These are phyloP conservation scores for Trichoderma afroharzianum DNA, from an alignment of 2,329 filamentous ascomycete genomes.

Conservation along the genomic window DNA sequence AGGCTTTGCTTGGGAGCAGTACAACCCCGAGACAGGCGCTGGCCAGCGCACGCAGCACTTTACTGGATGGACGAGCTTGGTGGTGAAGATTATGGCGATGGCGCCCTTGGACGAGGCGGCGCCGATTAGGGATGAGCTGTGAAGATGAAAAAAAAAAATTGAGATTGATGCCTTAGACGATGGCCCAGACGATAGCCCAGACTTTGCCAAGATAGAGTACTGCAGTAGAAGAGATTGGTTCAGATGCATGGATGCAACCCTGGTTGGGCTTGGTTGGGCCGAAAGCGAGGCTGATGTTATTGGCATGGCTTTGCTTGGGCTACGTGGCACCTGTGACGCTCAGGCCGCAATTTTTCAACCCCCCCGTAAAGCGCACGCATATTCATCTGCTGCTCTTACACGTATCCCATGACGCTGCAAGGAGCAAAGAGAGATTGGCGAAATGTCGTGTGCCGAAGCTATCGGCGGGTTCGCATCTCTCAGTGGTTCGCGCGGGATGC, in stretches of 20 bases:
- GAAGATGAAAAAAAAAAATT: too few species aligned
- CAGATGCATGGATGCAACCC: background rate
- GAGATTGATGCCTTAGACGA: background rate
- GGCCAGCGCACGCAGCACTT: conserved; percentile 98
- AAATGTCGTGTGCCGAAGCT: background rate
- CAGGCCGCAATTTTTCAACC: background rate
- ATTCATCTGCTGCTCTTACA: background rate
- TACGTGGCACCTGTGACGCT: background rate
- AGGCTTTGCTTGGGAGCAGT: conserved; percentile 98
- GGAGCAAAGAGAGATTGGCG: background rate
- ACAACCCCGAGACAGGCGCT: conserved; percentile 85
- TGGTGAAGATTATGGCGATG: conserved; percentile 97
- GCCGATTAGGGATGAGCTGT: conserved; percentile 48
- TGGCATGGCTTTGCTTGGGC: background rate
- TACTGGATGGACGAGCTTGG: conserved; percentile 97
- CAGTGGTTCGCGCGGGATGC: background rate
- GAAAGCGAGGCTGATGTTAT: background rate
- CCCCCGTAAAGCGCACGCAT: background rate
- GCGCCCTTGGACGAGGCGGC: conserved; percentile 55
- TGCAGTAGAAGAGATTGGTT: background rate
- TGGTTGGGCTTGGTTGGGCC: background rate
- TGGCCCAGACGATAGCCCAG: background rate
- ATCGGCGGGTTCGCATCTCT: background rate
- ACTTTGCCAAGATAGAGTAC: background rate
- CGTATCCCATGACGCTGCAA: background rate